Evolutionary conservation across 768 basidiomycete species (phyloP).

Genomic region (Pholiota conissans): DNA sequence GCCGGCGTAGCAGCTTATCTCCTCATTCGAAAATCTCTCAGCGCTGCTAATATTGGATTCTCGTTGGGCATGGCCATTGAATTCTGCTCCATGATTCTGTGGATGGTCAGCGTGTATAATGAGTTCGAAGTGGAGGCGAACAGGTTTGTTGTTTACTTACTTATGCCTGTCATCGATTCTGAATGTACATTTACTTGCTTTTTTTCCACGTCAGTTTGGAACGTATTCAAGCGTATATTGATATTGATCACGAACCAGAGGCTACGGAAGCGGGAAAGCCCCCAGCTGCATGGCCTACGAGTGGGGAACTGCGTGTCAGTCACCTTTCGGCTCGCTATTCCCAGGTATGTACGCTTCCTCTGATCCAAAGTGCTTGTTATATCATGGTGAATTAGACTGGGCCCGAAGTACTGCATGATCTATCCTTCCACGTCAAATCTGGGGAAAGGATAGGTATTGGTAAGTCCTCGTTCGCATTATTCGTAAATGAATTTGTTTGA

Average conservation of each 20-base stretch:
- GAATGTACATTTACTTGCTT: background rate
- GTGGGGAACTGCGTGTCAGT: conserved; percentile 54
- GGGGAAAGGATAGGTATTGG: conserved; percentile 58
- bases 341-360: conserved; percentile 15
- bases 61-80: conserved; percentile 59
- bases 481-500: background rate
- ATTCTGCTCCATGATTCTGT: conserved; percentile 60
- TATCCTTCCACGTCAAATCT: conserved; percentile 53
- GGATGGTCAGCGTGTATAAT: conserved; percentile 44
- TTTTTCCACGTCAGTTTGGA: conserved; percentile 39
- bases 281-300: conserved; percentile 68
- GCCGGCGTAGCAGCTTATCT: conserved; percentile 57
- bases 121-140: conserved; percentile 47
- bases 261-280: conserved; percentile 43
- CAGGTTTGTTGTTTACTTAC: conserved; percentile 30
- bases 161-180: background rate
- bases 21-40: conserved; percentile 33
- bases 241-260: conserved; percentile 58
- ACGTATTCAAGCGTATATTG: conserved; percentile 66
- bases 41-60: conserved; percentile 50
- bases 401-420: conserved; percentile 55
- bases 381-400: conserved; percentile 27
- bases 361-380: background rate
- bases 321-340: conserved; percentile 59
- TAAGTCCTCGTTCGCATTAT: conserved; percentile 18